Conservation (phyloP, 148 eudicot species). For the Nyssa sinensis region DNA sequence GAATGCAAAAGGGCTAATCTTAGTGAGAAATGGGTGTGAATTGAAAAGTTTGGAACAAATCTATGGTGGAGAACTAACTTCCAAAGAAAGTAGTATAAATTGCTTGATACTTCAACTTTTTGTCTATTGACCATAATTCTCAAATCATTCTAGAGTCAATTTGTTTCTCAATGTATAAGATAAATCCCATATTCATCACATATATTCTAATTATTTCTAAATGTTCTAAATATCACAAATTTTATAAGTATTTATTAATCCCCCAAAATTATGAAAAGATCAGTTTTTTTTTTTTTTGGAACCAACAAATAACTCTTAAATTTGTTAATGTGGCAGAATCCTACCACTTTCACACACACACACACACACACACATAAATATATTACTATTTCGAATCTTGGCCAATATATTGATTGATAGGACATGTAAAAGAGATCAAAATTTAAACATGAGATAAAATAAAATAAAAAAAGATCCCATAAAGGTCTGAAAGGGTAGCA, state of each 20-base stretch:
- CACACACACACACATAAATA: background rate
- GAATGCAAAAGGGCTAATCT: slow-evolving; percentile 4
- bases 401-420: background rate
- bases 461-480: background rate
- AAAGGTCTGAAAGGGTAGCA: background rate
- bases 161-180: background rate
- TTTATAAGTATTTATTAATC: too few species aligned
- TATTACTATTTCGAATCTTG: background rate
- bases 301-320: too few species aligned
- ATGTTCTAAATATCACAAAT: background rate
- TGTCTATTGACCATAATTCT: background rate
- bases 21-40: background rate
- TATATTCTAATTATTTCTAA: background rate
- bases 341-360: background rate
- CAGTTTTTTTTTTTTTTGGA: too few species aligned
- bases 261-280: background rate
- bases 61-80: background rate
- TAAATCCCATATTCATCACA: too few species aligned
- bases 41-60: background rate
- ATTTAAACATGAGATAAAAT: background rate
- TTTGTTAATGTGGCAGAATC: too few species aligned
- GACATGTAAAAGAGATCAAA: background rate
- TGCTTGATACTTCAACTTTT: background rate
- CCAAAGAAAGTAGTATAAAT: background rate
- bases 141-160: background rate